Base-by-base conservation (phyloP, 2,329 filamentous ascomycete species). In the Aspergillus puulaauensis region DNA sequence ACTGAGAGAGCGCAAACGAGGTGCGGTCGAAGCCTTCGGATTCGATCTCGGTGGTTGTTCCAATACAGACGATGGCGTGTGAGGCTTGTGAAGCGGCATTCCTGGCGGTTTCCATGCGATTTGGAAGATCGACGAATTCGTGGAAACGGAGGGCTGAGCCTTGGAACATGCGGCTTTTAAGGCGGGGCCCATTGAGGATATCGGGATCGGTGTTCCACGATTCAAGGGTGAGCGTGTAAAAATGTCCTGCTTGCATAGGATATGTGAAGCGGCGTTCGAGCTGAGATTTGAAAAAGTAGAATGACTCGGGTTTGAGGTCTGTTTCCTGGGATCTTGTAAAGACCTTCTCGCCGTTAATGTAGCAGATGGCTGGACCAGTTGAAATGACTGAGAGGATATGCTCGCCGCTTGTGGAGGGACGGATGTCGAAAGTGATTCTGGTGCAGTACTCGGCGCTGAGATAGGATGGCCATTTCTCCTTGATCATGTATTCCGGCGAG, bases 341-440 rank as follows among this genome's bases (percentile, higher is more conserved):
- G 11, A 47, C 40, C 40, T 48, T 57, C 9, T 52, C 19, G n/a
- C 41, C 48, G 41, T 47, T 47, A 41, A 57, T 31, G 47, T 52
- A 52, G 48, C 37, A 45, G 15, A 40, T 46, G 7, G 47, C 48
- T 4, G 54, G 24, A 4, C 54, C 54, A 7, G 54, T 57, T 14
- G 54, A 52, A 31, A 57, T 52, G 48, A 52, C 47, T 12, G 54
- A 57, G 15, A 52, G 33, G 15, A 57, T 40, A 14, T 57, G 47
- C 6, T 52, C 21, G 3, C 48, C 54, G 15, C n/a, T 45, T 39
- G 41, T 41, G 5, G 33, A 24, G 7, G 54, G 54, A 17, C 47
- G 19, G 15, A 57, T 27, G 15, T 12, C 31, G 15, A 46, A 57
- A 9, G 31, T 46, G 12, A 52, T 23, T 9, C 48, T 31, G 9